A percentile compares a stretch with the other conserved stretches of the same genome.
Conservation (phyloP, 2,329 filamentous ascomycete species). For the Parafenestella ontariensis region DNA sequence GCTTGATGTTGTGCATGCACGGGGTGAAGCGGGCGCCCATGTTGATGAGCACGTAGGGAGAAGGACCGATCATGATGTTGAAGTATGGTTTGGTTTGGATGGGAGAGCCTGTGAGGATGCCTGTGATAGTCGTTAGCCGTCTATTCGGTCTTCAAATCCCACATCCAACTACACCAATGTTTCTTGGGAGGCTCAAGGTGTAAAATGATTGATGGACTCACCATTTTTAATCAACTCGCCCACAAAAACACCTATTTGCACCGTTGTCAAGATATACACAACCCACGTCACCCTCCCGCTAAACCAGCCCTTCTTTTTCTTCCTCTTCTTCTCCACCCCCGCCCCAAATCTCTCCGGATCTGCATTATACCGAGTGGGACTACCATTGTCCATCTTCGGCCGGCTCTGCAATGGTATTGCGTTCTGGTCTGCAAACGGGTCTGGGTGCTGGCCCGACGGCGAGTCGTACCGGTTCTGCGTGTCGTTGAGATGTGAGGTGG, state of each 20-base stretch:
- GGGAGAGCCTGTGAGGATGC: conserved; percentile 76
- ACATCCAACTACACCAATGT: neutral
- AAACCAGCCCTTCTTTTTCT: conserved; percentile 62
- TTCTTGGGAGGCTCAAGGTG: neutral
- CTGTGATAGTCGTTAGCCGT: conserved; percentile 51
- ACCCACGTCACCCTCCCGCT: conserved; percentile 74
- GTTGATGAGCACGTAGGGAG: conserved; percentile 87
- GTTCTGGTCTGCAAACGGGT: conserved; percentile 58
- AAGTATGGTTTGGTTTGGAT: conserved; percentile 84
- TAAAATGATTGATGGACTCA: conserved; percentile 50
- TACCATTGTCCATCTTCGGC: conserved; percentile 48
- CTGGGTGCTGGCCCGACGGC: conserved; percentile 59
- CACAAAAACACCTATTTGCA: conserved; percentile 86
- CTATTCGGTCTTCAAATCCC: neutral
- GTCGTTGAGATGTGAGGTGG: conserved; percentile 41
- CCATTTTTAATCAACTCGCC: conserved; percentile 85
- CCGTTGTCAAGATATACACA: conserved; percentile 77
- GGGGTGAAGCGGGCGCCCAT: conserved; percentile 93
- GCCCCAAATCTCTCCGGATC: conserved; percentile 49
- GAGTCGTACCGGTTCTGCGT: conserved; percentile 31
- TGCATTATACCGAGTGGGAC: conserved; percentile 45
- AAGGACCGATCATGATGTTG: conserved; percentile 97
- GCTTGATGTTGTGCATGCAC: conserved; percentile 87
- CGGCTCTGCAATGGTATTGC: conserved; percentile 56
- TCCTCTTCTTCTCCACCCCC: conserved; percentile 26